A percentile compares a stretch with the other conserved stretches of the same genome.
These are phyloP conservation scores for Pythium dissotocum DNA, from an alignment of 352 stramenopile genomes.

Conservation along the genomic window DNA sequence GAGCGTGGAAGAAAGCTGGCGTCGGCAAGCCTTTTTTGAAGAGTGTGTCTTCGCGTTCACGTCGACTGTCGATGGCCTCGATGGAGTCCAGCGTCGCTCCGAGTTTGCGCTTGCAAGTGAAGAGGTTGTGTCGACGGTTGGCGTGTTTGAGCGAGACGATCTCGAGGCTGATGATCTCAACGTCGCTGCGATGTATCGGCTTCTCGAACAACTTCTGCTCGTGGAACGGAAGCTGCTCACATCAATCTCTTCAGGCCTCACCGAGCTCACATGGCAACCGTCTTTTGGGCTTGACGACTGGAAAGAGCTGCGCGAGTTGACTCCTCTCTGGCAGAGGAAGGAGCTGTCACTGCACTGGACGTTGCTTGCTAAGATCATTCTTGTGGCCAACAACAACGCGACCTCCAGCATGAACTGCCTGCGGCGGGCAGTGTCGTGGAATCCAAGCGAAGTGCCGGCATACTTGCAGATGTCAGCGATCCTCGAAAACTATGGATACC, in stretches of 20 bases:
- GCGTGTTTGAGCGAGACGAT: conserved; percentile 3
- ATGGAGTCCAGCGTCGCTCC: neutral
- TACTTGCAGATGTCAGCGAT: conserved; percentile 27
- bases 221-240: conserved; percentile 21
- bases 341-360: conserved; percentile 28
- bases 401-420: conserved; percentile 30
- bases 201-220: conserved; percentile 14
- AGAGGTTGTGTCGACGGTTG: neutral
- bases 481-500: conserved; percentile 13
- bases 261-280: conserved; percentile 28
- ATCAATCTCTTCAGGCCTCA: neutral
- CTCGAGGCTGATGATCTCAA: conserved; percentile 1
- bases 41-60: conserved; percentile 16
- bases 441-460: conserved; percentile 27
- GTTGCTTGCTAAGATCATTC: conserved; percentile 16
- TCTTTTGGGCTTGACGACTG: neutral
- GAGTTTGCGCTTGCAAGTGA: conserved; percentile 1
- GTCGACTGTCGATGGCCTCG: conserved; percentile 13
- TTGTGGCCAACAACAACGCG: conserved; percentile 15
- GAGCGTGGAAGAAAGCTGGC: neutral
- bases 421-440: conserved; percentile 30
- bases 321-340: neutral
- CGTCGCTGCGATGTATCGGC: neutral
- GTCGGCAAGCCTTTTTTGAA: neutral
- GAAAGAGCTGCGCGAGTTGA: neutral